A percentile compares a stretch with the other conserved stretches of the same genome.
These are phyloP conservation scores for Phaseolus coccineus DNA, from an alignment of 331 rosid genomes.

Conservation along the genomic window DNA sequence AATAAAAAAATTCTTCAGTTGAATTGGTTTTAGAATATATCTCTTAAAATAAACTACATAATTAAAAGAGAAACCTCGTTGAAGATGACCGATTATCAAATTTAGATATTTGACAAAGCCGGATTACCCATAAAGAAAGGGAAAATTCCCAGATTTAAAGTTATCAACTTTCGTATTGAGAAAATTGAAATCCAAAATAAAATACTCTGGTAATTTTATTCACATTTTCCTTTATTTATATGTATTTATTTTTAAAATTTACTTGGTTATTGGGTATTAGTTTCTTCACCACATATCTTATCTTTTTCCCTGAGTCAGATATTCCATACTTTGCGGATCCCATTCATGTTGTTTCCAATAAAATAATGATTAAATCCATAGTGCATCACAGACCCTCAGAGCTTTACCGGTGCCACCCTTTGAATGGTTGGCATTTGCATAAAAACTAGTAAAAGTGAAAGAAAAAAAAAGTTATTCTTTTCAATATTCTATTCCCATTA, in stretches of 20 bases:
- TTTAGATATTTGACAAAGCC: too few relatives aligned
- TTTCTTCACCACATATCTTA: neutral
- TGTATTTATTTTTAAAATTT: neutral
- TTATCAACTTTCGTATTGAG: neutral
- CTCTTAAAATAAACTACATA: too few relatives aligned
- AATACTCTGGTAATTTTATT: neutral
- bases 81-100: too few relatives aligned
- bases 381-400: conserved; percentile 19
- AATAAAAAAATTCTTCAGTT: neutral
- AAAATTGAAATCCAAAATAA: neutral
- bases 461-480: neutral
- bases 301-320: neutral
- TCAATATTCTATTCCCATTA: conserved; percentile 2
- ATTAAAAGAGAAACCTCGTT: too few relatives aligned
- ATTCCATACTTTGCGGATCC: conserved; percentile 9
- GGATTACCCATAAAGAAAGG: too few relatives aligned
- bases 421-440: conserved; percentile 17
- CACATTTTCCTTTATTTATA: neutral
- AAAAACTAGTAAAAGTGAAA: neutral
- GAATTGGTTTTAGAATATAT: too few relatives aligned
- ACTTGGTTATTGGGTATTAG: neutral
- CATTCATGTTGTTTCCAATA: neutral
- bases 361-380: conserved; percentile 28
- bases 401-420: conserved; percentile 7
- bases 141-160: too few relatives aligned